A percentile compares a stretch with the other conserved stretches of the same genome.
These are phyloP conservation scores for Salix koriyanagi DNA, from an alignment of 345 rosid species.

Conservation along the genomic window DNA sequence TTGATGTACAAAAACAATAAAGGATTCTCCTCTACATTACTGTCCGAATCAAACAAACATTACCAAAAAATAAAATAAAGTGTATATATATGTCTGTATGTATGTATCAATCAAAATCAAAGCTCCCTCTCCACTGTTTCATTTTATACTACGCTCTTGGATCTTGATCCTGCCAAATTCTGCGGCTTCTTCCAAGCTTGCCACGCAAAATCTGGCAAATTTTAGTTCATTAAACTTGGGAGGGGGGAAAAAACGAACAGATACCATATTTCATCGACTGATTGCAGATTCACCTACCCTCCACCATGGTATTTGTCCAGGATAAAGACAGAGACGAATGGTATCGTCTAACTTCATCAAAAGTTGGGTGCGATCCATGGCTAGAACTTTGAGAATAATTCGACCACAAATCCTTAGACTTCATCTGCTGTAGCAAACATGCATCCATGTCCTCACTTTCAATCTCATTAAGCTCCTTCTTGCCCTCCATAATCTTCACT, in stretches of 20 bases:
- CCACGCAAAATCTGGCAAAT: conserved; percentile 16
- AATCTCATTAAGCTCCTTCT: conserved; percentile 32
- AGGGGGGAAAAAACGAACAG: not conserved
- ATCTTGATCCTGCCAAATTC: conserved; percentile 8
- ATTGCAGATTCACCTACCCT: conserved; percentile 38
- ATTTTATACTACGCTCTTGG: not conserved
- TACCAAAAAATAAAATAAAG: not conserved
- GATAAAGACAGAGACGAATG: conserved; percentile 38
- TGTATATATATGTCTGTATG: no score
- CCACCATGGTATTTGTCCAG: conserved; percentile 33
- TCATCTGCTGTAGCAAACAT: conserved; percentile 40
- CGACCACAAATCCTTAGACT: conserved; percentile 30
- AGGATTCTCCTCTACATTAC: not conserved
- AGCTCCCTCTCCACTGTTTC: not conserved
- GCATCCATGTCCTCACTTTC: conserved; percentile 52
- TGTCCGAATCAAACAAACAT: not conserved
- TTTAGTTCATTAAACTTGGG: not conserved
- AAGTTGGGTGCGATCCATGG: conserved; percentile 43
- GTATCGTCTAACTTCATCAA: conserved; percentile 33
- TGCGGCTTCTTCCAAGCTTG: conserved; percentile 5
- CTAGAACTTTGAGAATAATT: conserved; percentile 25
- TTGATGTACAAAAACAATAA: not conserved
- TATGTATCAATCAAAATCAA: not conserved
- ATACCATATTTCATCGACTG: not conserved
- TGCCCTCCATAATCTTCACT: conserved; percentile 55